These are phyloP conservation scores for Pichia sp. DNA, from an alignment of 1,139 yeast genomes.

Conservation along the genomic window DNA sequence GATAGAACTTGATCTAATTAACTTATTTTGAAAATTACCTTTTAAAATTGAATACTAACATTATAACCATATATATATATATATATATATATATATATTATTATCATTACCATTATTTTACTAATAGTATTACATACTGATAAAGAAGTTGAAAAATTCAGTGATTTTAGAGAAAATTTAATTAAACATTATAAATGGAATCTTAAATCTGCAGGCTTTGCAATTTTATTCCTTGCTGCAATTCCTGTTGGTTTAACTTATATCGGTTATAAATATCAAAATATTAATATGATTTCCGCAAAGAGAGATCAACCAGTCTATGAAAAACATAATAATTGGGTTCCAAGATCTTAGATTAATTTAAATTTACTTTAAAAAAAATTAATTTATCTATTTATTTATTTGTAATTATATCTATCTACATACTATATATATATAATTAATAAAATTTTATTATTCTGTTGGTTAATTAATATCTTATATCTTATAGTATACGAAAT, in stretches of 20 bases:
- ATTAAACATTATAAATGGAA: constrained; percentile 30
- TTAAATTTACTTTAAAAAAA: neutral
- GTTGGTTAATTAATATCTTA: constrained; percentile 6
- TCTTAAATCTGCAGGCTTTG: constrained; percentile 28
- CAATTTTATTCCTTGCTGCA: constrained; percentile 28
- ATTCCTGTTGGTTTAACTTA: constrained; percentile 31
- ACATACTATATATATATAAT: neutral
- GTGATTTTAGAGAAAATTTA: constrained; percentile 30
- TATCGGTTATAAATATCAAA: constrained; percentile 29
- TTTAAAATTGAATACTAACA: constrained; percentile 1
- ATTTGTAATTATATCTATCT: neutral
- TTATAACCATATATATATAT: too few species aligned
- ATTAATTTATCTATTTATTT: constrained; percentile 4
- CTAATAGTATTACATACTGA: constrained; percentile 26
- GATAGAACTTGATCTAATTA: neutral
- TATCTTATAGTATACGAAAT: neutral
- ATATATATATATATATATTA: too few species aligned
- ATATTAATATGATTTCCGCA: constrained; percentile 22
- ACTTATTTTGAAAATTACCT: neutral
- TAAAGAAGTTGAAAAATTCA: constrained; percentile 29
- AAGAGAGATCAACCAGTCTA: constrained; percentile 27
- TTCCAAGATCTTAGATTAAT: constrained; percentile 27
- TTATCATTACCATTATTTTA: neutral
- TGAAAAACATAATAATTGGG: constrained; percentile 24
- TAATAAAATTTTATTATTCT: neutral